Base-by-base conservation (phyloP, 805 yeast species). In the Yamadazyma takamatsuzukensis region DNA sequence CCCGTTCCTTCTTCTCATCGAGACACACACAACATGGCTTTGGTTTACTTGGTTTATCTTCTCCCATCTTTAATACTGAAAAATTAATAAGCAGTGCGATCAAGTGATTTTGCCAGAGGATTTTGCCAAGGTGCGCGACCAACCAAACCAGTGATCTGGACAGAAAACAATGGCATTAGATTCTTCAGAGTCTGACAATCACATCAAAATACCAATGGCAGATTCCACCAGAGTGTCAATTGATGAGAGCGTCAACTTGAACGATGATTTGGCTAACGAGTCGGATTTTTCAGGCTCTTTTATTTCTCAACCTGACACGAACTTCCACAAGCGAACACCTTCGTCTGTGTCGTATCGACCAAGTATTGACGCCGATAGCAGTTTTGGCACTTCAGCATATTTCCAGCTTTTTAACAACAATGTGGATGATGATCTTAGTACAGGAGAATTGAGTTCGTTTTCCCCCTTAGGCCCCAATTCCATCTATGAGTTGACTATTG, bases 11-110 rank as follows among this genome's bases (percentile, higher is more conserved):
- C 61, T 87, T 87, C 52, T 87, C 87, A 21, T 83, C 83, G 47
- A 80, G 74, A 60, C 97, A 93, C 15, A 90, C 97, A 54, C 97
- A 90, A 62, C 98, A 90, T 38, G 98, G 97, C 64, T 89, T 90
- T 44, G 95, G 95, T 54, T 86, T 41, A 10, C 81, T 23, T 61
- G 22, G 32, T 50, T 49, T 34, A 27, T 18, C 25, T 54, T 10
- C 35, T 39, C 9, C 27, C 35, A 23, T 32, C 37, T 8, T 36
- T n/a, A 34, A 29, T 36, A 8, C n/a, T 7, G 13, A 9, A 7
- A 6, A 8, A 27, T 16, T 27, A 25, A 31, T 14, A 15, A 31
- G 19, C 25, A 10, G 19, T 29, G 19, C 24, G 21, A 29, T 29
- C 24, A 7, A 11, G 10, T 19, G 13, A 11, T 28, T 13, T n/a